phyloP scores from a whole-genome alignment of 176 grass and related monocot species.

The Alopecurus myosuroides region DNA sequence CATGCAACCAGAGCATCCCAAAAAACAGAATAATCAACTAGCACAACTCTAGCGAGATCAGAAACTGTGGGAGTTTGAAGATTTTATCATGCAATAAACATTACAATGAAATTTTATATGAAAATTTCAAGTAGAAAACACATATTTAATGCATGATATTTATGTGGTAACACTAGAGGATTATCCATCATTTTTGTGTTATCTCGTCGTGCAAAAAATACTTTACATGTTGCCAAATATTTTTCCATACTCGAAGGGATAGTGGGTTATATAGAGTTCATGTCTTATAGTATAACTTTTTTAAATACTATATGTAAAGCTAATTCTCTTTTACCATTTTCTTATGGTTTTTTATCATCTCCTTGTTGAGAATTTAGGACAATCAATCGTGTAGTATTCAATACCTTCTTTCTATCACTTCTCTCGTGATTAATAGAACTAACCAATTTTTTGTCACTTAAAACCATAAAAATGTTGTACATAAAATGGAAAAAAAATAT shows the following conservation, averaged over 20 bases:
- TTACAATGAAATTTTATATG: not conserved
- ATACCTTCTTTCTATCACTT: not conserved
- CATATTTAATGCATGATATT: not conserved
- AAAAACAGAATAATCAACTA: slow-evolving; percentile 25
- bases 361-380: not conserved
- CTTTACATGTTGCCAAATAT: not conserved
- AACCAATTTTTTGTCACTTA: not conserved
- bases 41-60: not conserved
- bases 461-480: not conserved
- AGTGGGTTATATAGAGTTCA: not conserved
- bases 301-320: not conserved
- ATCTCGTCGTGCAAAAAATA: not conserved
- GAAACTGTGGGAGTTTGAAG: not conserved
- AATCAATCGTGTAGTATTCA: not conserved
- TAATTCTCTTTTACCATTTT: not conserved
- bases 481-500: not conserved
- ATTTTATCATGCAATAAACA: not conserved
- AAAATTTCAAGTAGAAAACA: not conserved
- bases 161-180: not conserved
- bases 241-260: not conserved
- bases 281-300: not conserved
- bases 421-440: not conserved
- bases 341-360: not conserved
- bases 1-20: slow-evolving; percentile 34
- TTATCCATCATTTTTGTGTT: not conserved